Percentiles rank a stretch among this genome's conserved stretches.
phyloP scores from a whole-genome alignment of 305 asterid species.

The Fraxinus ornus region DNA sequence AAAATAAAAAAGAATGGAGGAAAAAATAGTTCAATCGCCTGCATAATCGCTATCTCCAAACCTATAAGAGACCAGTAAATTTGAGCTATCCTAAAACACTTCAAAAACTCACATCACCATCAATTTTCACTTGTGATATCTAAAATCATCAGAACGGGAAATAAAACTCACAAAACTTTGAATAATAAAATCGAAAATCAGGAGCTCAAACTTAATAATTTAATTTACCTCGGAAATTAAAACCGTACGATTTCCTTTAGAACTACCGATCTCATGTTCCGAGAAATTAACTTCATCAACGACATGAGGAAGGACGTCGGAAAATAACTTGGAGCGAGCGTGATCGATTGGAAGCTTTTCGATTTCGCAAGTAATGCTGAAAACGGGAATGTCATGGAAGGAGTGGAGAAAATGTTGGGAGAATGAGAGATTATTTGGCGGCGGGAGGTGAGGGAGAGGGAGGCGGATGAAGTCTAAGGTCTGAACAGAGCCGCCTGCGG shows the following conservation, averaged over 20 bases:
- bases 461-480: slow-evolving; percentile 56
- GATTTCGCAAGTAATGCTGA: slow-evolving; percentile 36
- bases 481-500: slow-evolving; percentile 29
- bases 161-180: not conserved
- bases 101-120: slow-evolving; percentile 18
- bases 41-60: slow-evolving; percentile 21
- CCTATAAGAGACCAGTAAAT: not conserved
- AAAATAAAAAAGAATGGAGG: not conserved
- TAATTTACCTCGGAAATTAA: slow-evolving; percentile 40
- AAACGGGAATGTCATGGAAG: slow-evolving; percentile 46
- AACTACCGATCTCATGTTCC: slow-evolving; percentile 26
- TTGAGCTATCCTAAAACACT: not conserved
- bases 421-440: slow-evolving; percentile 23
- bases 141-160: not conserved
- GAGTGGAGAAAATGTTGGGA: slow-evolving; percentile 29
- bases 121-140: slow-evolving; percentile 14
- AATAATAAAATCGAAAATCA: slow-evolving; percentile 6
- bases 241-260: slow-evolving; percentile 28
- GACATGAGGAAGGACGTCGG: slow-evolving; percentile 67
- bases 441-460: slow-evolving; percentile 58
- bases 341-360: slow-evolving; percentile 61
- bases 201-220: slow-evolving; percentile 3
- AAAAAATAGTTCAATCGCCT: not conserved
- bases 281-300: slow-evolving; percentile 31
- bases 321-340: slow-evolving; percentile 64